Evolutionary conservation across 306 rosid species (phyloP).

Genomic region (Alnus glutinosa): DNA sequence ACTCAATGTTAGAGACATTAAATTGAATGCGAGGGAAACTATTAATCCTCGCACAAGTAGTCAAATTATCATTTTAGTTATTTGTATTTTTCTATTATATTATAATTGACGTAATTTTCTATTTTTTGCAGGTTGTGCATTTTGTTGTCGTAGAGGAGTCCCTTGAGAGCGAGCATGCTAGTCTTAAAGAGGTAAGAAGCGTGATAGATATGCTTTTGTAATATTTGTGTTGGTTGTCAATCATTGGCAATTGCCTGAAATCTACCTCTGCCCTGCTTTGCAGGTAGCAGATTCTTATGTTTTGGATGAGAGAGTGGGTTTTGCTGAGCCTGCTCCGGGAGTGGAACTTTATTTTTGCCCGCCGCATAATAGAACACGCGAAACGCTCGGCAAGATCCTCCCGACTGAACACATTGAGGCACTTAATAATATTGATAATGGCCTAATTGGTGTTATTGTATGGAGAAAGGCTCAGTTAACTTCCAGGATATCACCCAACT

Average conservation of each 20-base stretch:
- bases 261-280: neutral
- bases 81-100: neutral
- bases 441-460: slow-evolving; percentile 94
- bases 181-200: slow-evolving; percentile 69
- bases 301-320: slow-evolving; percentile 85
- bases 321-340: slow-evolving; percentile 78
- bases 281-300: slow-evolving; percentile 82
- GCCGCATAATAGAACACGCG: slow-evolving; percentile 73
- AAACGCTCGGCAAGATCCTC: slow-evolving; percentile 75
- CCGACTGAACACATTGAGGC: slow-evolving; percentile 73
- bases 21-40: neutral
- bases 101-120: neutral
- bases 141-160: slow-evolving; percentile 56
- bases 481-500: slow-evolving; percentile 64
- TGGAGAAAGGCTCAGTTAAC: slow-evolving; percentile 88
- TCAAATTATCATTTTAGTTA: neutral
- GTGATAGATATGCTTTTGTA: neutral
- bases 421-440: slow-evolving; percentile 81
- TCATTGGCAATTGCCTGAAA: neutral
- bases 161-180: slow-evolving; percentile 44
- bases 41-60: neutral
- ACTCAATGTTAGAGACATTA: too few relatives aligned
- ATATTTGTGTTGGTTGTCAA: neutral
- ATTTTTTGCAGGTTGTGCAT: slow-evolving; percentile 67
- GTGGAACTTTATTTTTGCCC: slow-evolving; percentile 97